These are phyloP conservation scores for Phytopythium boreale DNA, from an alignment of 352 stramenopile genomes.

Conservation along the genomic window DNA sequence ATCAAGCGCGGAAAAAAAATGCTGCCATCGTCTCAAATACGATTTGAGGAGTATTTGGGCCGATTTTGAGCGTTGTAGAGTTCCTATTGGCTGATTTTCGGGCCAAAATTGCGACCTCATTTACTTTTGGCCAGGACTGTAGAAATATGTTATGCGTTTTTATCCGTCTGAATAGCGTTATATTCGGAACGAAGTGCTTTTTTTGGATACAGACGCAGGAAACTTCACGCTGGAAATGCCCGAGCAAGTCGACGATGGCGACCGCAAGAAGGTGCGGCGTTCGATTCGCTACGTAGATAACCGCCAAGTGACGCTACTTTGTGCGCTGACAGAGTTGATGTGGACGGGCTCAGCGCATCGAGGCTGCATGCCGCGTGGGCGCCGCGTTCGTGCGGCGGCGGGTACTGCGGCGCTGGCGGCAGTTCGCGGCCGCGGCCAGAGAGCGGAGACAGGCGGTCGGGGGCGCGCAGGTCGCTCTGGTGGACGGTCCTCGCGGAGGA, in stretches of 20 bases:
- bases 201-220: background rate
- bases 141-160: no score
- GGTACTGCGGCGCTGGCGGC: slow-evolving; percentile 33
- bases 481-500: background rate
- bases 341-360: slow-evolving; percentile 21
- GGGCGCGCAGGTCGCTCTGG: slow-evolving; percentile 10
- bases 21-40: no score
- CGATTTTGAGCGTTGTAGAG: no score
- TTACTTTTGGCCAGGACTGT: no score
- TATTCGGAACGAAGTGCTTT: background rate
- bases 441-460: slow-evolving; percentile 7
- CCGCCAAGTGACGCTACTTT: background rate
- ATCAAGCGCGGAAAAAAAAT: no score
- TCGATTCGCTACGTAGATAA: background rate
- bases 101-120: no score
- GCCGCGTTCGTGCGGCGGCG: slow-evolving; percentile 35
- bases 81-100: no score
- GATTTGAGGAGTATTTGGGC: no score
- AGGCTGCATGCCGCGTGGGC: slow-evolving; percentile 40
- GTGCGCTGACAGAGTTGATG: background rate
- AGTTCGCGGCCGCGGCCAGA: slow-evolving; percentile 4
- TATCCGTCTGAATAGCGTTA: background rate
- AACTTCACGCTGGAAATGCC: no score
- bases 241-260: slow-evolving; percentile 6
- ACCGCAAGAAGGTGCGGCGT: slow-evolving; percentile 27